Conservation (phyloP, 2,329 filamentous ascomycete species). For the Huntiella savannae region DNA sequence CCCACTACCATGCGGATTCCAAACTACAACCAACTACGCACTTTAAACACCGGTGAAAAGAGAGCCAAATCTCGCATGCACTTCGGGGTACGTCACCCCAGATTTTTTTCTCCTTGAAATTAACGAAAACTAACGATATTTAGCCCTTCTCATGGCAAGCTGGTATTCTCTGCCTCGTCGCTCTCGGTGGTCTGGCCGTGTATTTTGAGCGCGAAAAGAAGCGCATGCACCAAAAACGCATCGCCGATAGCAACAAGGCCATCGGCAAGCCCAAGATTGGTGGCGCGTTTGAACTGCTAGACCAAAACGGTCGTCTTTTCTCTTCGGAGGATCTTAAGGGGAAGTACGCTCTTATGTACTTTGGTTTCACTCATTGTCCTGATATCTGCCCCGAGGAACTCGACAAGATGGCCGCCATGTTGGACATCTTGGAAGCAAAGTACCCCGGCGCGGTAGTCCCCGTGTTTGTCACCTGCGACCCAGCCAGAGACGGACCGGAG, state of each 20-base stretch:
- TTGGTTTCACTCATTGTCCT: slow-evolving; percentile 94
- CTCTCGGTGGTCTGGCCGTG: slow-evolving; percentile 58
- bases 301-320: slow-evolving; percentile 63
- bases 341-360: slow-evolving; percentile 75
- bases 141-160: slow-evolving; percentile 90
- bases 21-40: too few species aligned
- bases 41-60: slow-evolving; percentile 26
- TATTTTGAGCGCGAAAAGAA: slow-evolving; percentile 92
- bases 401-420: slow-evolving; percentile 97
- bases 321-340: slow-evolving; percentile 69
- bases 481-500: slow-evolving; percentile 69
- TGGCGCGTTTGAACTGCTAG: slow-evolving; percentile 62
- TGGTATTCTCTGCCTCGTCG: slow-evolving; percentile 63
- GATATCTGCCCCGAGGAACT: slow-evolving; percentile 98
- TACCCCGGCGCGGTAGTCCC: slow-evolving; percentile 41
- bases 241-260: slow-evolving; percentile 84
- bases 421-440: slow-evolving; percentile 47
- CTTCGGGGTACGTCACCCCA: slow-evolving; percentile 27
- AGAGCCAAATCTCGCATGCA: slow-evolving; percentile 31
- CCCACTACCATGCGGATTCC: too few species aligned
- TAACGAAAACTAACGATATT: background rate
- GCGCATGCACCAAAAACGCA: slow-evolving; percentile 70
- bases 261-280: slow-evolving; percentile 87
- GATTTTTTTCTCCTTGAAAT: background rate
- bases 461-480: slow-evolving; percentile 91